Evolutionary conservation across 179 eudicot species (phyloP).

Genomic region (Beta lomatogona): DNA sequence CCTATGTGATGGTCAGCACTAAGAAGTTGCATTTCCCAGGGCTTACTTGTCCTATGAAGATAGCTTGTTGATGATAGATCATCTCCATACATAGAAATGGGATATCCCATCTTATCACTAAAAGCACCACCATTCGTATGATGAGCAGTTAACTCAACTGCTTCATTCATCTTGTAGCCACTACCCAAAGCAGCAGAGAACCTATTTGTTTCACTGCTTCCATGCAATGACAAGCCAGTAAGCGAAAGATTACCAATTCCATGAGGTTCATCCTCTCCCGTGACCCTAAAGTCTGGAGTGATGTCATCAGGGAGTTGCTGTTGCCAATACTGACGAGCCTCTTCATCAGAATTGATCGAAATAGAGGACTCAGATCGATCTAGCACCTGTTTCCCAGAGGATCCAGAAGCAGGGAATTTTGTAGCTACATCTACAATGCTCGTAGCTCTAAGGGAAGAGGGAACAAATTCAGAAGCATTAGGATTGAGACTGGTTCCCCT

Average conservation of each 20-base stretch:
- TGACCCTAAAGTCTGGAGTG: slow-evolving; percentile 83
- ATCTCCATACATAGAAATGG: slow-evolving; percentile 49
- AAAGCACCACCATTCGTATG: slow-evolving; percentile 43
- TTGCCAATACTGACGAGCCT: slow-evolving; percentile 88
- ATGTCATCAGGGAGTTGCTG: slow-evolving; percentile 95
- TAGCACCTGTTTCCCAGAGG: slow-evolving; percentile 47
- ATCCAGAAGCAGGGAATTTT: slow-evolving; percentile 32
- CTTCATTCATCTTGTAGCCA: slow-evolving; percentile 50
- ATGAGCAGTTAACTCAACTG: slow-evolving; percentile 46
- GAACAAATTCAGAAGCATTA: slow-evolving; percentile 92
- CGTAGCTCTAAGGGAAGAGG: slow-evolving; percentile 62
- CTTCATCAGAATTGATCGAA: slow-evolving; percentile 84
- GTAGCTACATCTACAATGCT: slow-evolving; percentile 35
- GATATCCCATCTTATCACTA: slow-evolving; percentile 47
- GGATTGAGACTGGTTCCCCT: slow-evolving; percentile 70
- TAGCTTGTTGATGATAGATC: slow-evolving; percentile 50
- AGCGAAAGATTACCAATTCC: slow-evolving; percentile 52
- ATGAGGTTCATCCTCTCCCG: slow-evolving; percentile 57
- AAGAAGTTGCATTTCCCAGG: slow-evolving; percentile 62
- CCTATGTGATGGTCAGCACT: slow-evolving; percentile 51
- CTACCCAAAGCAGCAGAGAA: slow-evolving; percentile 46
- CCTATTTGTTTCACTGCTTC: slow-evolving; percentile 42
- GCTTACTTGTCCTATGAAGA: slow-evolving; percentile 42
- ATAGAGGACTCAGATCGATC: slow-evolving; percentile 79
- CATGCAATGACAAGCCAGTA: slow-evolving; percentile 62